Conservation (phyloP, 768 basidiomycete genomes). For the Gymnopilus junonius region DNA sequence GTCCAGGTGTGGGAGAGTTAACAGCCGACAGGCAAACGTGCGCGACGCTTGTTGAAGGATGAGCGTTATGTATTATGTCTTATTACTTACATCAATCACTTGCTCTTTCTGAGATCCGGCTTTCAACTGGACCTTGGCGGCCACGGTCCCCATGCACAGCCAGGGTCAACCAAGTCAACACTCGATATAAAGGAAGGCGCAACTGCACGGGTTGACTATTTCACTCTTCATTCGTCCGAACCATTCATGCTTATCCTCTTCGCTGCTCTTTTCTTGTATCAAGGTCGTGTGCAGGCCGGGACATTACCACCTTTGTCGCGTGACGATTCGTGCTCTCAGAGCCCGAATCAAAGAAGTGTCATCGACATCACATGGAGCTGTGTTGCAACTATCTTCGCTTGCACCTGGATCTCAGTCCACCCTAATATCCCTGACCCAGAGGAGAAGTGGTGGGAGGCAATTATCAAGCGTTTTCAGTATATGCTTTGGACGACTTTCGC, state of each 20-base stretch:
- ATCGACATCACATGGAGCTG: not conserved
- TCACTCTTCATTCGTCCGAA: not conserved
- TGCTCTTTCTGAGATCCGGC: not conserved
- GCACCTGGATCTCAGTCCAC: conserved; percentile 4
- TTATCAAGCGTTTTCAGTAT: conserved; percentile 1
- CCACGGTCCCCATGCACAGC: not conserved
- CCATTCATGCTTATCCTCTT: not conserved
- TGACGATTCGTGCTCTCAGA: not conserved
- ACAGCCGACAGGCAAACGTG: not conserved
- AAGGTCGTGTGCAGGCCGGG: not conserved
- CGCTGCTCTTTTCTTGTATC: not conserved
- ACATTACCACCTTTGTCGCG: not conserved
- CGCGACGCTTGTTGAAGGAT: not conserved
- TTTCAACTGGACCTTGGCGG: not conserved
- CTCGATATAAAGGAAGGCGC: not conserved
- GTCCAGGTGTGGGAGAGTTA: not conserved
- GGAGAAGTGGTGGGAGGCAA: not conserved
- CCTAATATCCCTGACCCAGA: not conserved
- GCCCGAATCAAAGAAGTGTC: not conserved
- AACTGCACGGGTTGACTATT: not conserved
- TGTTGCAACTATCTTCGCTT: not conserved
- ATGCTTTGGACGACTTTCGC: conserved; percentile 3
- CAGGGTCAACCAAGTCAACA: not conserved
- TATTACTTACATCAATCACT: not conserved
- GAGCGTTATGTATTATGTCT: not conserved